These are phyloP conservation scores for Paralagenidium karlingii DNA, from an alignment of 352 stramenopile genomes.

Conservation along the genomic window DNA sequence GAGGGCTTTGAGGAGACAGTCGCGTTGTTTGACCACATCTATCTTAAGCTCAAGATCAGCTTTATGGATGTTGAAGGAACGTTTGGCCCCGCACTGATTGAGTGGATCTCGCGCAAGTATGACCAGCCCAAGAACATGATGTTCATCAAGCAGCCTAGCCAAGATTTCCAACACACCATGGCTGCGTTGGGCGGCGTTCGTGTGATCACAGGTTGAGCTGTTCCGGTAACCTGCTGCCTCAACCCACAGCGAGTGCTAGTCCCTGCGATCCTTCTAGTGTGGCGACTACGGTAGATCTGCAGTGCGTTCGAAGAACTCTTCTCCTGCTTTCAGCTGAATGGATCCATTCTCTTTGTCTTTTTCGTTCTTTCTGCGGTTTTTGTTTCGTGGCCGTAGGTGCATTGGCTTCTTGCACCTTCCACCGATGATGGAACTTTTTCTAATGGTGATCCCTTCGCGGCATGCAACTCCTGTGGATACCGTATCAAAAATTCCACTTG, in stretches of 20 bases:
- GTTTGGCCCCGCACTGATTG: slow-evolving; percentile 84
- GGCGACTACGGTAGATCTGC: neutral
- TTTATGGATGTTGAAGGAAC: slow-evolving; percentile 80
- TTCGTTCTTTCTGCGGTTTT: too few relatives aligned
- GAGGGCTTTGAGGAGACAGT: slow-evolving; percentile 80
- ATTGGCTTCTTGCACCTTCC: too few relatives aligned
- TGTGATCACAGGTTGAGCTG: slow-evolving; percentile 79
- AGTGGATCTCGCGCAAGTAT: slow-evolving; percentile 86
- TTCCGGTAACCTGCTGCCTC: neutral
- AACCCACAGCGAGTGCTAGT: neutral
- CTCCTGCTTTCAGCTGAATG: too few relatives aligned
- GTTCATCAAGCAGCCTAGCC: slow-evolving; percentile 94
- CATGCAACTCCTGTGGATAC: too few relatives aligned
- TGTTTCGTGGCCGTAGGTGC: too few relatives aligned
- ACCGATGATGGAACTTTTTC: too few relatives aligned
- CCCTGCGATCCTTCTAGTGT: neutral
- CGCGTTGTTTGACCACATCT: slow-evolving; percentile 87
- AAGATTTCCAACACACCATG: slow-evolving; percentile 89
- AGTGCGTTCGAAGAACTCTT: too few relatives aligned
- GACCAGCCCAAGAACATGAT: slow-evolving; percentile 90
- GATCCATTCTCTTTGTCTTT: too few relatives aligned
- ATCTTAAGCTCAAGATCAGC: slow-evolving; percentile 92
- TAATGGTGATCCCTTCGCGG: too few relatives aligned
- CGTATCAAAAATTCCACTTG: too few relatives aligned
- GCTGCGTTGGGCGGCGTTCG: slow-evolving; percentile 84